Conservation (phyloP, 371 early-diverging fungal genomes). For the Mortierella sp. region DNA sequence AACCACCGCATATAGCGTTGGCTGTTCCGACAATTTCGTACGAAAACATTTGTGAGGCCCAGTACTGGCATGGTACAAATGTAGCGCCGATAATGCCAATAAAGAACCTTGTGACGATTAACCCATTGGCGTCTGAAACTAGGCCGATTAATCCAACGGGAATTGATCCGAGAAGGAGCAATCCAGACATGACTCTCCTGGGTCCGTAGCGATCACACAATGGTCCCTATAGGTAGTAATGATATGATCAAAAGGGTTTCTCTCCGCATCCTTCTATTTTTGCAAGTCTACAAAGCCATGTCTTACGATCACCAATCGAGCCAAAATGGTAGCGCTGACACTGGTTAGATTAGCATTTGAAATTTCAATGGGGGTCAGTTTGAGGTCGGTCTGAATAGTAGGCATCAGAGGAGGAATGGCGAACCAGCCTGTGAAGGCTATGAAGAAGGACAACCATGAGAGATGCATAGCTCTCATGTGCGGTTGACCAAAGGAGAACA, state of each 20-base stretch:
- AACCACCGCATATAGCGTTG: slow-evolving; percentile 73
- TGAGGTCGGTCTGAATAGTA: slow-evolving; percentile 55
- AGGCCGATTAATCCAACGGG: slow-evolving; percentile 61
- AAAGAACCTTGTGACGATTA: slow-evolving; percentile 59
- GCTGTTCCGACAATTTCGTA: slow-evolving; percentile 68
- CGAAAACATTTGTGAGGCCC: slow-evolving; percentile 70
- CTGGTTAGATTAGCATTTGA: slow-evolving; percentile 54
- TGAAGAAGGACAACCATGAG: slow-evolving; percentile 61
- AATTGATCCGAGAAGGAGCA: slow-evolving; percentile 64
- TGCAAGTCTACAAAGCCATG: background rate
- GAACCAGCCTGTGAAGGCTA: slow-evolving; percentile 69
- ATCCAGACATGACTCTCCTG: slow-evolving; percentile 60
- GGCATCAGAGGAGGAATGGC: slow-evolving; percentile 66
- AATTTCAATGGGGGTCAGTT: slow-evolving; percentile 41
- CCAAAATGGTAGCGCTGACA: slow-evolving; percentile 56
- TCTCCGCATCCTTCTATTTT: background rate
- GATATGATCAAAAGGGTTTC: background rate
- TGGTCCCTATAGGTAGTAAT: slow-evolving; percentile 49
- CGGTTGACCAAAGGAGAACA: slow-evolving; percentile 50
- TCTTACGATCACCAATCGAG: slow-evolving; percentile 44
- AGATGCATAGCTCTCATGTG: slow-evolving; percentile 62
- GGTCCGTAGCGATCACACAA: slow-evolving; percentile 67
- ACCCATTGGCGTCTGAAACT: slow-evolving; percentile 53
- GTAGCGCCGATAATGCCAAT: slow-evolving; percentile 71
- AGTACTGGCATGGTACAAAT: slow-evolving; percentile 78